Base-by-base conservation (phyloP, 2,329 filamentous ascomycete species). In the Karstenula rhodostoma region DNA sequence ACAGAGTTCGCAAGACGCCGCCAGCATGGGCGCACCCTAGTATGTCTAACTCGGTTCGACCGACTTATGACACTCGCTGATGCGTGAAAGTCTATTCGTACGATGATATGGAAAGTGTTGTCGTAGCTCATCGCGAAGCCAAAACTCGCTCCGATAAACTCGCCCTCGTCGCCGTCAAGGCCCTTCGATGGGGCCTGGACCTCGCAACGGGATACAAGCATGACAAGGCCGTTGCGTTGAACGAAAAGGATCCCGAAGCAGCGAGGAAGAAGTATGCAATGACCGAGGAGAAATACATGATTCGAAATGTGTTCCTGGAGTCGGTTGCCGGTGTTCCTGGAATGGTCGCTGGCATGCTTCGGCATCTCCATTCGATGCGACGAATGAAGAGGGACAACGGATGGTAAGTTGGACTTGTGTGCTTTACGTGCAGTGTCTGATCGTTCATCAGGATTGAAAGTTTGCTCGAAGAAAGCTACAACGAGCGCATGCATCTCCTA, bases 281-380 rank as follows among this genome's bases (percentile, higher is more conserved):
- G 83, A 95, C 87, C 0, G 94, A 96, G 76, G 83, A 89, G 5
- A 95, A 98, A 80, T 99, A 95, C 90, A 84, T 97, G 69, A 87
- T 91, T 51, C 87, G 94, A 7, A 94, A 97, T 73, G 86, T 99
- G 68, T 99, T 99, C 78, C 85, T 99, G 35, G 95, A 99, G 78
- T 94, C 90, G 51, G 92, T 99, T 42, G 95, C 95, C 13, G 95
- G 93, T 35, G 95, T 98, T 0, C 95, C 95, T 0, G 95, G 95
- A 8, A 98, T 98, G 93, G 94, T 98, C 0, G 95, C 90, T 0
- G 95, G 93, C 23, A 97, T 97, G 91, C 83, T 98, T 17, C 85
- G 95, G 35, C 95, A 99, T 79, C 84, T 98, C 40, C 88, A 90
- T 74, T 94, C 90, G 66, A 85, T 98, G 72, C 85, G 94, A 47